Evolutionary conservation across 495 filamentous ascomycete species (phyloP).

Genomic region (Aspergillus steynii): DNA sequence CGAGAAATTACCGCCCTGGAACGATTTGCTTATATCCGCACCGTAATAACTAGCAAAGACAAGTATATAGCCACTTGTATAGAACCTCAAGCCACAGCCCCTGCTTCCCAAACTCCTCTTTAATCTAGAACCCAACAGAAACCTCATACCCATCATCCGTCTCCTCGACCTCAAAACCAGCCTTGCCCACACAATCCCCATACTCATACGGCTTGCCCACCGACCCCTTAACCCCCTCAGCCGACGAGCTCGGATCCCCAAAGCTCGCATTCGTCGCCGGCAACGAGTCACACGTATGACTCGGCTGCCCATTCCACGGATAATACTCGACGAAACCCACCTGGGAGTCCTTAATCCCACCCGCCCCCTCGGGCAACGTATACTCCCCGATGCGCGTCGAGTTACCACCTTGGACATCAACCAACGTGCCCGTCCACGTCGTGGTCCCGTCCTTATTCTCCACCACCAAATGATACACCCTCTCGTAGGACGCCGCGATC

Average conservation of each 20-base stretch:
- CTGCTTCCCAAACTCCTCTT: background rate
- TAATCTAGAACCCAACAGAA: constrained; percentile 25
- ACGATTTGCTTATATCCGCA: too few species aligned
- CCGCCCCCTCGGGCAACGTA: constrained; percentile 20
- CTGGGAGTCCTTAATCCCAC: constrained; percentile 22
- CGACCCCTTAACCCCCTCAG: constrained; percentile 8
- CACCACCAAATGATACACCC: constrained; percentile 21
- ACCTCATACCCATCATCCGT: constrained; percentile 15
- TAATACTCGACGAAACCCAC: constrained; percentile 34
- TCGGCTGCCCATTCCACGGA: constrained; percentile 18
- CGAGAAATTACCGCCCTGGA: too few species aligned
- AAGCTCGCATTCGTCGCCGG: constrained; percentile 25
- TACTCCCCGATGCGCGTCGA: constrained; percentile 28
- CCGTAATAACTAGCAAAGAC: too few species aligned
- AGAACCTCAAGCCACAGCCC: too few species aligned
- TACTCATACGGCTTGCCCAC: constrained; percentile 28
- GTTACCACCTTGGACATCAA: constrained; percentile 21
- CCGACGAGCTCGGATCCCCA: constrained; percentile 14
- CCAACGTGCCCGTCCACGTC: constrained; percentile 29
- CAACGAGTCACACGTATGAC: constrained; percentile 22
- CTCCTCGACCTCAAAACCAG: constrained; percentile 16
- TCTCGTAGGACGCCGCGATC: constrained; percentile 16
- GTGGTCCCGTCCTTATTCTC: constrained; percentile 25
- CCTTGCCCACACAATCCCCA: constrained; percentile 32
- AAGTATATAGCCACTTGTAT: too few species aligned